Evolutionary conservation across 1,139 yeast species (phyloP).

Genomic region (Protomyces arabidopsidicola): DNA sequence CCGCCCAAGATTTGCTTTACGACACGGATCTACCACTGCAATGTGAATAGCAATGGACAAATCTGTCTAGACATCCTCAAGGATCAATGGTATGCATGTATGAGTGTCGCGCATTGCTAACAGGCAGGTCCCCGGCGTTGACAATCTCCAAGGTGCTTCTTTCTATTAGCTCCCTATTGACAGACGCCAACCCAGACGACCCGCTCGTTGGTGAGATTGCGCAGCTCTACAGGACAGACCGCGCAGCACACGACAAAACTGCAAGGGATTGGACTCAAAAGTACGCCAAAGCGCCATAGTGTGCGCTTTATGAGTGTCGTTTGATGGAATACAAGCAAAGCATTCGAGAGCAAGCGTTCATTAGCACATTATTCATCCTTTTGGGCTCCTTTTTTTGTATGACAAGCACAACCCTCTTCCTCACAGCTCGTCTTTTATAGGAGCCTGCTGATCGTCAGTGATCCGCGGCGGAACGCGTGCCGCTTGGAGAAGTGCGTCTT

Average conservation of each 20-base stretch:
- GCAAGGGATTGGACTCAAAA: constrained; percentile 21
- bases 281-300: constrained; percentile 2
- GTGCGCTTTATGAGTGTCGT: no score
- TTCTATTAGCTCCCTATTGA: constrained; percentile 18
- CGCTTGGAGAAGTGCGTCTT: background rate
- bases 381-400: no score
- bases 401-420: no score
- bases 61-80: constrained; percentile 53
- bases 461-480: background rate
- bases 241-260: constrained; percentile 22
- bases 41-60: constrained; percentile 62
- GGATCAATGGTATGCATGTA: constrained; percentile 25
- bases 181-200: constrained; percentile 26
- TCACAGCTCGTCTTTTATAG: background rate
- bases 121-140: constrained; percentile 13
- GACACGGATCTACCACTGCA: constrained; percentile 68
- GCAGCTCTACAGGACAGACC: constrained; percentile 17
- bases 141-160: constrained; percentile 20
- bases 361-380: background rate
- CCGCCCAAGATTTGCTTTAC: constrained; percentile 59
- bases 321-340: no score
- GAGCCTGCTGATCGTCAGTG: background rate
- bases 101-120: background rate
- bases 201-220: constrained; percentile 26
- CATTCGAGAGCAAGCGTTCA: background rate